Evolutionary conservation across 495 filamentous ascomycete genomes (phyloP), one percentile per base, ranked within the genome.

Genomic region (Achaetomiella virescens): DNA sequence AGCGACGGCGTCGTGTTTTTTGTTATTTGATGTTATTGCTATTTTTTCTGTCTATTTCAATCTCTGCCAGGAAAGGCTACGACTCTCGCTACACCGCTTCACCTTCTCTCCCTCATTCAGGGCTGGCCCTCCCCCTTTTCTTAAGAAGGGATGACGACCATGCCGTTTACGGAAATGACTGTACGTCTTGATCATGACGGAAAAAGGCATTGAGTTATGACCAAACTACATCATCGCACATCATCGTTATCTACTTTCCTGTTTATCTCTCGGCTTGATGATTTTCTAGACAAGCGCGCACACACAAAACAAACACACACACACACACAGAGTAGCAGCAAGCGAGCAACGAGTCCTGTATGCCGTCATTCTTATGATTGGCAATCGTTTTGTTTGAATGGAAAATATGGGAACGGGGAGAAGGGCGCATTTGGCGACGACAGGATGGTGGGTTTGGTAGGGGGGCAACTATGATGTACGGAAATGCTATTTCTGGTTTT

Each of bases 11-110:
- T 52, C 14, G 3, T 22, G 36, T 37, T 49, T 21, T 29, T 41
- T 55, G 35, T 37, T 31, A 9, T 49, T 24, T 10, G 17, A 9
- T 55, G 31, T 47, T 40, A 10, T 54, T 40, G 42, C 58, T 53
- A 57, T 58, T 22, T 61, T 68, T 66, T 60, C 55, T 64, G 66
- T 59, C 64, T 61, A 63, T 50, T 55, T 64, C 59, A 62, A 63
- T 60, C 27, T 9, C 4, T 31, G 27, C 27, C 27, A 31, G 5
- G 5, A 31, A 31, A 4, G 27, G 37, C 17, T 21, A 43, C 45
- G 45, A 44, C 46, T 36, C 46, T 56, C 54, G 46, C 33, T 61
- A 41, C 27, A 31, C 48, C 3, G 20, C 25, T 45, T 55, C 21
- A n/a, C 50, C 58, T 46, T 57, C 45, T 27, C 27, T 43, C 43